Base-by-base conservation (phyloP, 306 rosid genomes). In the Quercus agrifolia region DNA sequence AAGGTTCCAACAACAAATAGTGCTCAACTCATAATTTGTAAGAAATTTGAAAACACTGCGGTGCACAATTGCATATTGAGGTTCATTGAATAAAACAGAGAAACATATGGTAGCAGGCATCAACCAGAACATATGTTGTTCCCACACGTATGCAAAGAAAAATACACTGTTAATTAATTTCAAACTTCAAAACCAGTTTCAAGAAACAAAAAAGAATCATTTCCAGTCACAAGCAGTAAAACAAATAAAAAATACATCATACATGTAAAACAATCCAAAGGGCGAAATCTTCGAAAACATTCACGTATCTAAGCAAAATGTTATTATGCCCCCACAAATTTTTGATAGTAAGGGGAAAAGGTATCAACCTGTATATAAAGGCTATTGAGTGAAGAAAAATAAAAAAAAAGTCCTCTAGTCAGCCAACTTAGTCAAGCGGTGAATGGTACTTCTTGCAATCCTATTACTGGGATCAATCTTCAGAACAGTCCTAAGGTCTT, bases 371-470 rank as follows among this genome's bases (percentile, higher is more conserved):
- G 76, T 71, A 79, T 71, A 55, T 46, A 10, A 62, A 28, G 17
- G 55, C 38, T 63, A 52, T 21, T 5, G 59, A 33, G 35, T 19
- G 15, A 49, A 49, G 4, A 49, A 49, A 49, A 44, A 44, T 1
- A 41, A 41, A 46, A 2, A 23, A 62, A 67, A 52, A 77, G 28
- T 41, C 55, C 56, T 74, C 86, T 92, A 95, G 18, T 87, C 94
- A 30, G 99, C 99, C 89, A 95, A 35, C 85, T 93, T 90, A 15
- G 85, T 85, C 91, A 95, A 31, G 85, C 99, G 93, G 83, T 93
- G 97, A 88, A 95, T 46, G 46, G 99, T 95, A 90, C 98, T 89
- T 91, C 93, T 90, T 71, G 99, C 99, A 83, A 95, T 71, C 85
- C 94, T 88, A 86, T 95, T 95, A 55, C 88, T 75, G 19, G 99